Evolutionary conservation across 345 rosid species (phyloP), one percentile per base, ranked within the genome.

Genomic region (Eucalyptus fibrosa): DNA sequence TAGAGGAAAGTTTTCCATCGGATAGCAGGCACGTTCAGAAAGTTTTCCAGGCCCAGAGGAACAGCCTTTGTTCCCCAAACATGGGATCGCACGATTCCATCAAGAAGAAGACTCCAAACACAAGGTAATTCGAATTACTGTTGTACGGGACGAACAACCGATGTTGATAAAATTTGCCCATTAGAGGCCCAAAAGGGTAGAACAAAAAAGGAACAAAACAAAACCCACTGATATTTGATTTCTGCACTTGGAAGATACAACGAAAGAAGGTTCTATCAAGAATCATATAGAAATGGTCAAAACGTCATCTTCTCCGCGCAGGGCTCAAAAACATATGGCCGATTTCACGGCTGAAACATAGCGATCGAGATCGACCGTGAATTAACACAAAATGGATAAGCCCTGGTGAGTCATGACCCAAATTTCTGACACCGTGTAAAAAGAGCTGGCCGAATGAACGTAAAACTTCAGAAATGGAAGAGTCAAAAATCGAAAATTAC

Each of bases 401-500:
- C 40, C 34, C 5, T 23, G 40, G 87, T 13, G 59, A 86, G 34
- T 86, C 40, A 32, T 5, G 24, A 77, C 30, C 47, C 85, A 24
- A 23, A 37, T 72, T 37, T 72, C 42, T 8, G 12, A 87, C 24
- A 13, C 67, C 49, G 30, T 24, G 65, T 23, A 21, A 19, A 55
- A 87, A 23, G 44, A 21, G n/a, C 69, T 10, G 8, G n/a, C 65
- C 50, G 59, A 30, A 55, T 7, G 69, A 55, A 45, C 21, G n/a
- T n/a, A 40, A 62, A 45, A 90, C 83, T 37, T 67, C 42, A 87
- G 90, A 88, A 88, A 56, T 62, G 40, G 32, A 30, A 86, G 89
- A 88, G 37, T 50, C 80, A 21, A 60, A 15, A 24, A 69, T 49
- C 50, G 44, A 24, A 24, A 17, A 81, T 81, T 87, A 98, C 99